These are phyloP conservation scores for Dionaea muscipula DNA, from an alignment of 179 eudicot species.

Conservation along the genomic window DNA sequence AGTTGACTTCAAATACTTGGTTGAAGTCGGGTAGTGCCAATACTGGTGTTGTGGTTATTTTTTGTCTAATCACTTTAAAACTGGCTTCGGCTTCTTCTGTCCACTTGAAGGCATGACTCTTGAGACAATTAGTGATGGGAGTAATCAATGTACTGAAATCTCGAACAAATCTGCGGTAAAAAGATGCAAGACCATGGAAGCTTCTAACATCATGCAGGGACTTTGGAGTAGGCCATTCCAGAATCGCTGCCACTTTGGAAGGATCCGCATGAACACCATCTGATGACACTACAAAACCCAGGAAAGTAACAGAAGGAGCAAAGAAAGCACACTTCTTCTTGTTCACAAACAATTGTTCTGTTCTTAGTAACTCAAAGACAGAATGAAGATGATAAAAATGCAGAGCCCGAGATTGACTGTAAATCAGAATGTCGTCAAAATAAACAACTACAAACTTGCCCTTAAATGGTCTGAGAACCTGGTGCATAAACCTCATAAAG, in stretches of 20 bases:
- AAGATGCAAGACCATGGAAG: constrained; percentile 2
- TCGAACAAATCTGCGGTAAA: not conserved
- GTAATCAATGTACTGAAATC: not conserved
- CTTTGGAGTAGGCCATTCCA: not conserved
- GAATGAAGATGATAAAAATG: not conserved
- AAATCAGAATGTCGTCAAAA: not conserved
- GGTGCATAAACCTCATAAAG: not conserved
- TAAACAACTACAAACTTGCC: not conserved
- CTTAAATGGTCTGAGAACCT: not conserved
- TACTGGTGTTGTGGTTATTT: not conserved
- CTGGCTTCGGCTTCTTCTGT: too few relatives aligned
- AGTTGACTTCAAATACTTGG: not conserved
- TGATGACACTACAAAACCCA: not conserved
- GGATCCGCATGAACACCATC: not conserved
- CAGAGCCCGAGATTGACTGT: not conserved
- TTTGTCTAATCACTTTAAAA: not conserved
- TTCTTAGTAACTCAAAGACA: not conserved
- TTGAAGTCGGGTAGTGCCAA: not conserved
- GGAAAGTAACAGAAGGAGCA: not conserved
- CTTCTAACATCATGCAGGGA: not conserved
- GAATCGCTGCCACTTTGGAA: not conserved
- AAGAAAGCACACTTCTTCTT: not conserved
- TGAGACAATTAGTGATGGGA: not conserved
- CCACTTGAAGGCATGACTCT: not conserved
- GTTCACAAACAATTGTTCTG: not conserved